A percentile compares a stretch with the other conserved stretches of the same genome.
Evolutionary conservation across 2,329 filamentous ascomycete genomes (phyloP).

Genomic region (Teratosphaeria gauchensis): DNA sequence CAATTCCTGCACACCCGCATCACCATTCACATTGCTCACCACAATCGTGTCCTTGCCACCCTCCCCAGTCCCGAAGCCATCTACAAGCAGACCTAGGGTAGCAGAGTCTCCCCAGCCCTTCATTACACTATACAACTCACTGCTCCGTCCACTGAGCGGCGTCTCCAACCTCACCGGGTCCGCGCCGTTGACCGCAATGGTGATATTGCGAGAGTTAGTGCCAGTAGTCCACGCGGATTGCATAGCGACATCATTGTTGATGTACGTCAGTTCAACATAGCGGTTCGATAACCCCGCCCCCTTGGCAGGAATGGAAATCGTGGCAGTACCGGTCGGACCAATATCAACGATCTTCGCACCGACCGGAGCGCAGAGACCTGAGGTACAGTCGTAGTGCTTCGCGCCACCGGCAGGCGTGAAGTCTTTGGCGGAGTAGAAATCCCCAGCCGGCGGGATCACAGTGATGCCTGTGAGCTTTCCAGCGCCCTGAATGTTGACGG

Average conservation of each 20-base stretch:
- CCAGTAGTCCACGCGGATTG: slow-evolving; percentile 35
- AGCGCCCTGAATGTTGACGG: slow-evolving; percentile 14
- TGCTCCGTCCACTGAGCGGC: slow-evolving; percentile 33
- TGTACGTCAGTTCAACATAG: slow-evolving; percentile 40
- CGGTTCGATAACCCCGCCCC: slow-evolving; percentile 14
- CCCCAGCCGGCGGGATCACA: slow-evolving; percentile 15
- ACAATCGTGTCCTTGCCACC: slow-evolving; percentile 31
- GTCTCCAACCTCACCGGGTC: slow-evolving; percentile 39
- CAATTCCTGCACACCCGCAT: slow-evolving; percentile 17
- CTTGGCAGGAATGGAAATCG: slow-evolving; percentile 25
- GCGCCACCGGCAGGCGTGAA: slow-evolving; percentile 32
- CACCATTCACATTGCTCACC: slow-evolving; percentile 19
- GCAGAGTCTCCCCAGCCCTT: slow-evolving; percentile 44
- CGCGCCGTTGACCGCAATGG: slow-evolving; percentile 38
- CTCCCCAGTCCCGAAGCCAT: slow-evolving; percentile 32
- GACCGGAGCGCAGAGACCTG: slow-evolving; percentile 34
- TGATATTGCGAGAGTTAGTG: slow-evolving; percentile 43
- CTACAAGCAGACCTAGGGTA: slow-evolving; percentile 35
- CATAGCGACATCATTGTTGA: slow-evolving; percentile 44
- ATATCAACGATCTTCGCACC: slow-evolving; percentile 36
- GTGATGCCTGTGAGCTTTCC: slow-evolving; percentile 13
- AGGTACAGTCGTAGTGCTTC: slow-evolving; percentile 26
- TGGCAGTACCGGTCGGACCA: slow-evolving; percentile 21
- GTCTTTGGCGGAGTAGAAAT: slow-evolving; percentile 33
- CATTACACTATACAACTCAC: slow-evolving; percentile 31